Base-by-base conservation (phyloP, 352 stramenopile species). In the Globisporangium radiosum region DNA sequence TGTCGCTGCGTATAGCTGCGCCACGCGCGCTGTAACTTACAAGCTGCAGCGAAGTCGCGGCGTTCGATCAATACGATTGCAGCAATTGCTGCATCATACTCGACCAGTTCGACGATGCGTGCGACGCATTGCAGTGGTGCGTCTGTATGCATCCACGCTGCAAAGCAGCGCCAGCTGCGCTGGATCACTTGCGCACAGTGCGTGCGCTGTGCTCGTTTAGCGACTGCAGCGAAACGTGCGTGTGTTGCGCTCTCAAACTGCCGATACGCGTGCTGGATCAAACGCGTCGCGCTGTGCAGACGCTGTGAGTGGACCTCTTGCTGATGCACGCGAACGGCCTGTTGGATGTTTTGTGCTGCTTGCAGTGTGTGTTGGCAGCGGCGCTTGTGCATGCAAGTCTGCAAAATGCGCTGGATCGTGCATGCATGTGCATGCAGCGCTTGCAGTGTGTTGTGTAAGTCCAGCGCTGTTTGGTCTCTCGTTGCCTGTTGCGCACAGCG, bases 1-100 rank as follows among this genome's bases (percentile, higher is more conserved):
- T 48, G 17, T 19, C 65, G 65, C 14, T 48, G 43, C 3, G 36
- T 13, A 7, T 52, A 60, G 6, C 49, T n/a, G 7, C 66, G 63
- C 76, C 75, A 91, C 0, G 49, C 72, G 2, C 36, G 54, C 43
- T 89, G 78, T 3, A 91, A 81, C 3, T 54, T 56, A 1, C 17
- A 7, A 47, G 68, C 70, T 60, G 57, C 63, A 8, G 38, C 52
- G 10, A 71, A 65, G 10, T 79, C 33, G 55, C 72, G 63, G 2
- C 67, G 52, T 52, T 88, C 78, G 50, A 88, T 76, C 1, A 64
- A 69, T n/a, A 58, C 36, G 10, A 85, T 70, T 14, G 75, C 17
- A 19, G 17, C 17, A 19, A 19, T 19, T 19, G 19, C 58, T 57
- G 14, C 17, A 19, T 65, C 55, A 48, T 74, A 79, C 68, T 85